These are phyloP conservation scores for Yarrowia divulgata DNA, from an alignment of 805 yeast species.

Conservation along the genomic window DNA sequence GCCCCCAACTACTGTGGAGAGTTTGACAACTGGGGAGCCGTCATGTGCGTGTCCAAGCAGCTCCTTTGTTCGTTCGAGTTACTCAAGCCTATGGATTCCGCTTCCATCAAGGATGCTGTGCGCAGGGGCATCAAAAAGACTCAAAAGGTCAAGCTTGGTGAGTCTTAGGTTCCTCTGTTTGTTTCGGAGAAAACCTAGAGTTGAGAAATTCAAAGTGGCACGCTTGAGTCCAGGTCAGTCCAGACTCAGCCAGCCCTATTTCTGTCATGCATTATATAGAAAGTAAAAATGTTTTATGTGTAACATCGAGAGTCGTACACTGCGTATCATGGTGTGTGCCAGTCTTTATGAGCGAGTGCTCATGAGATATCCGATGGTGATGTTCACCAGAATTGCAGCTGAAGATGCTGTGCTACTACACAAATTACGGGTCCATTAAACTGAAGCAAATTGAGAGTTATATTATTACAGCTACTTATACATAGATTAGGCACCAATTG, in stretches of 20 bases:
- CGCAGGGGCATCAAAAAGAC: slow-evolving; percentile 36
- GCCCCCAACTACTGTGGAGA: slow-evolving; percentile 86
- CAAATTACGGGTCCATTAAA: too few relatives aligned
- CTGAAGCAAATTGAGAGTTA: slow-evolving; percentile 6
- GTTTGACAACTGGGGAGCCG: slow-evolving; percentile 96
- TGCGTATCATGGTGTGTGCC: too few relatives aligned
- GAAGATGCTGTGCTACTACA: too few relatives aligned
- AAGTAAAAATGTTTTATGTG: slow-evolving; percentile 5
- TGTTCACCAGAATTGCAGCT: too few relatives aligned
- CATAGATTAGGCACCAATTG: background rate
- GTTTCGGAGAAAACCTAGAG: slow-evolving; percentile 6
- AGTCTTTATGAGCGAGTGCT: too few relatives aligned
- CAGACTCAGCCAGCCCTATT: slow-evolving; percentile 23
- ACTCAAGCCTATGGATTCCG: slow-evolving; percentile 65
- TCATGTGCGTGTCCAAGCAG: slow-evolving; percentile 95
- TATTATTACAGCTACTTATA: slow-evolving; percentile 1
- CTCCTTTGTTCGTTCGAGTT: slow-evolving; percentile 88
- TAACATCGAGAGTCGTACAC: background rate
- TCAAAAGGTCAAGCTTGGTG: slow-evolving; percentile 37
- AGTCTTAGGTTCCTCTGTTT: slow-evolving; percentile 16
- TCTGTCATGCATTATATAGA: slow-evolving; percentile 18
- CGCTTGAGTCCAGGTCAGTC: slow-evolving; percentile 4
- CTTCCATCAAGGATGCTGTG: slow-evolving; percentile 35
- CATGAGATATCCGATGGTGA: too few relatives aligned
- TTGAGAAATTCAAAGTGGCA: slow-evolving; percentile 29